Percentiles rank a stretch among this genome's conserved stretches.
phyloP scores from a whole-genome alignment of 1,284 basidiomycete genomes.

The Leccinum fuscescens region DNA sequence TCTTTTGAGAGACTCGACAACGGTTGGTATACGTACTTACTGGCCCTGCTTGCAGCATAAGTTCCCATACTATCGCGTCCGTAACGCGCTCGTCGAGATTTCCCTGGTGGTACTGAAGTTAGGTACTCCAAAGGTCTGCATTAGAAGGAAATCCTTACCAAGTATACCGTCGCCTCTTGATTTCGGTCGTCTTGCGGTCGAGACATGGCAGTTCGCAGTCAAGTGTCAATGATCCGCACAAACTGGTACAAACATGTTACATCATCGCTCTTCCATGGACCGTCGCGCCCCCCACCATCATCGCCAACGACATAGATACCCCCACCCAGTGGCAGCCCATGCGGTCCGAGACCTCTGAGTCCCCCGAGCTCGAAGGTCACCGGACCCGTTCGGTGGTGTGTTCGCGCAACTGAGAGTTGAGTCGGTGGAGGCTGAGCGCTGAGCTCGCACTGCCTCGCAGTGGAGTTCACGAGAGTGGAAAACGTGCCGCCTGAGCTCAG shows the following conservation, averaged over 20 bases:
- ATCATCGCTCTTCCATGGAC: too few species aligned
- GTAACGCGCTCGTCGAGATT: conserved; percentile 95
- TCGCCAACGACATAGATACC: too few species aligned
- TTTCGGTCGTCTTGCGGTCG: conserved; percentile 90
- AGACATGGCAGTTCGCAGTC: conserved; percentile 50
- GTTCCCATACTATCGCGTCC: conserved; percentile 95
- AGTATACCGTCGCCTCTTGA: conserved; percentile 92
- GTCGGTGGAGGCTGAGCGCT: too few species aligned
- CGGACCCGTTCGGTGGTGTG: too few species aligned
- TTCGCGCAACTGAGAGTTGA: background rate
- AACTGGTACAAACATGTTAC: too few species aligned
- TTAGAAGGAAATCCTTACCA: conserved; percentile 52
- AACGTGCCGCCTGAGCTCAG: too few species aligned
- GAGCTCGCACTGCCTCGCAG: too few species aligned
- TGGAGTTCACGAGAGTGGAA: too few species aligned
- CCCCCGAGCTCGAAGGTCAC: too few species aligned
- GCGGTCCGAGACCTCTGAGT: too few species aligned
- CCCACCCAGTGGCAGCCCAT: too few species aligned
- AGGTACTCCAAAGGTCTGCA: background rate
- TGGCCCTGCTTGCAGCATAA: conserved; percentile 98
- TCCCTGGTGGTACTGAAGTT: conserved; percentile 54
- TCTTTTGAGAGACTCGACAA: background rate
- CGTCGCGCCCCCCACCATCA: too few species aligned
- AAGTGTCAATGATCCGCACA: background rate
- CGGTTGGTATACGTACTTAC: conserved; percentile 64